Evolutionary conservation across 1,284 basidiomycete genomes (phyloP).

Genomic region (Mycosarcoma maydis): DNA sequence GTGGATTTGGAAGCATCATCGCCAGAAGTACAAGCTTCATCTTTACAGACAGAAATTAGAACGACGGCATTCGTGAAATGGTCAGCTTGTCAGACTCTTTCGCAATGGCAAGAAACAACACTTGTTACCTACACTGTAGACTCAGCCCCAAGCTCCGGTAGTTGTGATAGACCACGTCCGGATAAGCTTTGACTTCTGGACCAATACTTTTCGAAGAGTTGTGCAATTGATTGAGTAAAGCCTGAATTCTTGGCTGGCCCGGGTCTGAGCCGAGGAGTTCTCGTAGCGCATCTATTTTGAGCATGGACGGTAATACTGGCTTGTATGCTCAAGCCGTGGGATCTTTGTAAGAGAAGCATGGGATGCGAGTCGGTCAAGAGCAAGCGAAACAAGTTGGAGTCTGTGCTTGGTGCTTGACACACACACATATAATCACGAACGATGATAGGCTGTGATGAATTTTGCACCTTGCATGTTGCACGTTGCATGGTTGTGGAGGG

Average conservation of each 20-base stretch:
- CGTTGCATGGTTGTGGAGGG: background rate
- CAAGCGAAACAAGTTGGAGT: no score
- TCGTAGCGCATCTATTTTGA: constrained; percentile 1
- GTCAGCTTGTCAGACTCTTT: background rate
- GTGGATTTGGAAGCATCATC: constrained; percentile 10
- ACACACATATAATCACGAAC: no score
- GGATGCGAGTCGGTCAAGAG: no score
- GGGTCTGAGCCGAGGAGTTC: constrained; percentile 7
- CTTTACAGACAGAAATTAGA: constrained; percentile 1
- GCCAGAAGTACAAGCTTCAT: constrained; percentile 4
- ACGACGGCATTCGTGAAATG: background rate
- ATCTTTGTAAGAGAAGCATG: no score
- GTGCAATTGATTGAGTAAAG: constrained; percentile 3
- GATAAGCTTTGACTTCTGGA: constrained; percentile 26
- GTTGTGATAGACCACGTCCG: constrained; percentile 36
- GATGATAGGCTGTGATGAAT: no score
- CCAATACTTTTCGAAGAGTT: background rate
- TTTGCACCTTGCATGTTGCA: background rate
- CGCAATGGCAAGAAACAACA: no score
- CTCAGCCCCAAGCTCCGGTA: constrained; percentile 26
- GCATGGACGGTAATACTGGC: no score
- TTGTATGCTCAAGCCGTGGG: no score
- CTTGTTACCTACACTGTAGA: constrained; percentile 32
- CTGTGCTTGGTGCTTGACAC: no score
- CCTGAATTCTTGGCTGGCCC: constrained; percentile 2